Evolutionary conservation across 805 yeast species (phyloP).

Genomic region (Teunomyces pallodes): DNA sequence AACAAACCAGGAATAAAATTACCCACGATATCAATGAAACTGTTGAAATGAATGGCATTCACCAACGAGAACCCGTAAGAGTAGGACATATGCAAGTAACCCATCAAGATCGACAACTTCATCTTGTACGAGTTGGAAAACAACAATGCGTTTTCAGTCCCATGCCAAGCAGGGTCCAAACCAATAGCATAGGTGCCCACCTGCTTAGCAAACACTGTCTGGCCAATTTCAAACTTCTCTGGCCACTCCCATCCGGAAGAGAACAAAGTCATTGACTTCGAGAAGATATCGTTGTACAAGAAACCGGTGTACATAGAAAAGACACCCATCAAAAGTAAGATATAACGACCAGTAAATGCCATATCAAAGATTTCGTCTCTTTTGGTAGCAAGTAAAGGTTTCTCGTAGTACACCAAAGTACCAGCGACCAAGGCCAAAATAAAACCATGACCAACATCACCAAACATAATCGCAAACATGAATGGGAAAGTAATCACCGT

Average conservation of each 20-base stretch:
- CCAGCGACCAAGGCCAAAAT: constrained; percentile 56
- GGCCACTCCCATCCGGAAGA: constrained; percentile 72
- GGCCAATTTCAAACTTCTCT: constrained; percentile 38
- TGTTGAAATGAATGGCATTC: constrained; percentile 55
- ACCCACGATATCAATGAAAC: constrained; percentile 64
- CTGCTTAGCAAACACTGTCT: constrained; percentile 44
- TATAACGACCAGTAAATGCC: constrained; percentile 73
- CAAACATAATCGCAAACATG: constrained; percentile 83
- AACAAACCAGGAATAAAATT: constrained; percentile 71
- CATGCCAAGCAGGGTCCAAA: constrained; percentile 75
- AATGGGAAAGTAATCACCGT: constrained; percentile 76
- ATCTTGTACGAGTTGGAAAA: constrained; percentile 74
- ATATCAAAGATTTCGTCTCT: constrained; percentile 75
- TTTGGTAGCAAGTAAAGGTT: constrained; percentile 46
- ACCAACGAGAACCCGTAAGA: constrained; percentile 67
- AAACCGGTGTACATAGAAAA: constrained; percentile 76
- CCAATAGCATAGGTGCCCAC: constrained; percentile 61
- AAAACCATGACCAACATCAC: constrained; percentile 79
- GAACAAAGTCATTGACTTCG: constrained; percentile 67
- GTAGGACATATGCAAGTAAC: constrained; percentile 72
- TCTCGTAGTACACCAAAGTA: constrained; percentile 54
- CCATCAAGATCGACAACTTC: constrained; percentile 75
- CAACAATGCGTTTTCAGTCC: constrained; percentile 67
- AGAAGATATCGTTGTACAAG: constrained; percentile 69
- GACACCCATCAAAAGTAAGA: constrained; percentile 64